Percentiles rank a stretch among this genome's conserved stretches.
phyloP scores from a whole-genome alignment of 2,329 filamentous ascomycete genomes.

The Aureobasidium musti region DNA sequence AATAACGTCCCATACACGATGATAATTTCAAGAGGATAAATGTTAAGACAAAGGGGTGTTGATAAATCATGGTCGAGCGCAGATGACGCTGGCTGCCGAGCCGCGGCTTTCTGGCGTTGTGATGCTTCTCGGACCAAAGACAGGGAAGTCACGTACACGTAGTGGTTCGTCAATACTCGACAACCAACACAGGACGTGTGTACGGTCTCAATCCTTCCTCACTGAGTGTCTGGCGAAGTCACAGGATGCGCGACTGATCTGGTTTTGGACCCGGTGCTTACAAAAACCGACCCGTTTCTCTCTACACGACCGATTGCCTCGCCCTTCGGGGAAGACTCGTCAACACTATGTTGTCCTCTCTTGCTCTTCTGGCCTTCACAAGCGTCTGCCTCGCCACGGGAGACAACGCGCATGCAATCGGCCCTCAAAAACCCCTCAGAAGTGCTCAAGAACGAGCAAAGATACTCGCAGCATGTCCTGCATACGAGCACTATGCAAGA shows the following conservation, averaged over 20 bases:
- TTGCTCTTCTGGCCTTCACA: slow-evolving; percentile 38
- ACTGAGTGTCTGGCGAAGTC: neutral
- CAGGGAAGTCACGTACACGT: no score
- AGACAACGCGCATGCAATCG: slow-evolving; percentile 29
- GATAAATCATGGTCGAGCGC: neutral
- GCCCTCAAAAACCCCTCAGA: slow-evolving; percentile 34
- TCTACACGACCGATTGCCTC: neutral
- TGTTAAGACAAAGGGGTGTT: neutral
- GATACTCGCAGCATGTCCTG: slow-evolving; percentile 44
- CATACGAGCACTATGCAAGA: slow-evolving; percentile 45
- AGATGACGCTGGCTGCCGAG: slow-evolving; percentile 8
- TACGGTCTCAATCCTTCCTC: no score
- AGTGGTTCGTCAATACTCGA: neutral
- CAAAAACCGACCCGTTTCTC: neutral
- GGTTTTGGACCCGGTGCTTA: neutral
- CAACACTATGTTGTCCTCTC: neutral
- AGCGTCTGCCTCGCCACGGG: slow-evolving; percentile 35
- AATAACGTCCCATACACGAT: neutral
- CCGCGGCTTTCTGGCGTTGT: neutral
- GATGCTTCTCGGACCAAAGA: neutral
- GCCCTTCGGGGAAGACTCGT: neutral
- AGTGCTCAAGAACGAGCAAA: slow-evolving; percentile 38
- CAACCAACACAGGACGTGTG: neutral
- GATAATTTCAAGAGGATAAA: no score
- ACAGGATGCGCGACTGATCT: neutral